These are phyloP conservation scores for Panus rudis DNA, from an alignment of 768 basidiomycete species.

Conservation along the genomic window DNA sequence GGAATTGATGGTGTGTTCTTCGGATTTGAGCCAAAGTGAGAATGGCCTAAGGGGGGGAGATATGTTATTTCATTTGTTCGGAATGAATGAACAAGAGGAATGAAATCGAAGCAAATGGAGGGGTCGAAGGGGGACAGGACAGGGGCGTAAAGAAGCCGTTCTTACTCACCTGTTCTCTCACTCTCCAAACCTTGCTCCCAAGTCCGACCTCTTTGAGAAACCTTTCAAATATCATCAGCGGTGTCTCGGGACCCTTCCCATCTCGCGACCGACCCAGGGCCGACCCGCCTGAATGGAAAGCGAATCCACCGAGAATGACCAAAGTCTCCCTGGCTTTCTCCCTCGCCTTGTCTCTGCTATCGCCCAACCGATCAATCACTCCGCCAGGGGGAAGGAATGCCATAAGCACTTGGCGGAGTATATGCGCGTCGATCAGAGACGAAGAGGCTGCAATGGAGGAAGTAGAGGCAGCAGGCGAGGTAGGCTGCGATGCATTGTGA, in stretches of 20 bases:
- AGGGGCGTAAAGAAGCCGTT: not conserved
- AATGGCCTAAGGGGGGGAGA: conserved; percentile 35
- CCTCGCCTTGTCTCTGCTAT: conserved; percentile 62
- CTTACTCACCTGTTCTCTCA: conserved; percentile 72
- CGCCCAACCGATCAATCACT: conserved; percentile 77
- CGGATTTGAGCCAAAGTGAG: conserved; percentile 68
- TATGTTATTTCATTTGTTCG: too few relatives aligned
- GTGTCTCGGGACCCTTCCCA: conserved; percentile 63
- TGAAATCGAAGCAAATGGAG: not conserved
- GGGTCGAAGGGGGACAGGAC: not conserved
- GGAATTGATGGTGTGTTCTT: conserved; percentile 62
- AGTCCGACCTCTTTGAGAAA: conserved; percentile 67
- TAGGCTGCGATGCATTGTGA: too few relatives aligned
- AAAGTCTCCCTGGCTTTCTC: conserved; percentile 70
- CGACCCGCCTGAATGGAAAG: conserved; percentile 49
- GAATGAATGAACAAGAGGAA: too few relatives aligned
- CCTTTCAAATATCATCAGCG: conserved; percentile 63
- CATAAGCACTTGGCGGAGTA: conserved; percentile 59
- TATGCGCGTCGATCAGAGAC: conserved; percentile 42
- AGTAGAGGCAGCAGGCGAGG: conserved; percentile 34
- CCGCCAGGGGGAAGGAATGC: conserved; percentile 73
- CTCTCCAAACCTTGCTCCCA: conserved; percentile 77
- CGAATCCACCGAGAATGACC: conserved; percentile 66
- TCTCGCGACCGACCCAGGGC: conserved; percentile 38
- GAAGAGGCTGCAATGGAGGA: conserved; percentile 44